Percentiles rank a stretch among this genome's conserved stretches.
Conservation (phyloP, 371 early-diverging fungal genomes). For the Circinella umbellata region DNA sequence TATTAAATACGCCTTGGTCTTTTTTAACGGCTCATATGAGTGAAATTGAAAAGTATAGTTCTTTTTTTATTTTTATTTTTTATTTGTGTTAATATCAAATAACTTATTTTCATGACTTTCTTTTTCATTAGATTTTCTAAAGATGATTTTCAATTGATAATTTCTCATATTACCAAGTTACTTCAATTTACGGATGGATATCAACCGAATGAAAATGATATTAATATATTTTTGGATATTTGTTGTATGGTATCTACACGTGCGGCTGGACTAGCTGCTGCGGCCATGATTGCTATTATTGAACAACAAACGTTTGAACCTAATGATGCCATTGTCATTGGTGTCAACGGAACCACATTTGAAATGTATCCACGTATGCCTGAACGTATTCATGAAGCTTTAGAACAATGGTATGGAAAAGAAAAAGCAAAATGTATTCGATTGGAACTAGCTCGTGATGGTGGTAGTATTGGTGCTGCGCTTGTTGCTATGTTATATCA, state of each 20-base stretch:
- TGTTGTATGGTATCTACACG: constrained; percentile 34
- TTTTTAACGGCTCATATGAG: constrained; percentile 80
- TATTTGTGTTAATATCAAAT: not conserved
- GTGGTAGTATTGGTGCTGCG: constrained; percentile 51
- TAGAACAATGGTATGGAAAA: constrained; percentile 37
- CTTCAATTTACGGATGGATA: constrained; percentile 1
- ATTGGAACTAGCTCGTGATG: constrained; percentile 45
- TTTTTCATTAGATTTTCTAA: not conserved
- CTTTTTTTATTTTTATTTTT: no score
- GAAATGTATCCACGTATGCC: constrained; percentile 48
- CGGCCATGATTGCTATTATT: constrained; percentile 41
- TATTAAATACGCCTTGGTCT: constrained; percentile 60
- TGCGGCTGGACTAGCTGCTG: constrained; percentile 35
- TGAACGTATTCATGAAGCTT: constrained; percentile 36
- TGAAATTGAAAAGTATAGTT: constrained; percentile 36
- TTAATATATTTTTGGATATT: constrained; percentile 31
- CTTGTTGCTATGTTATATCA: constrained; percentile 46
- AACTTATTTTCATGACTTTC: not conserved
- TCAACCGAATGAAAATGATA: constrained; percentile 30
- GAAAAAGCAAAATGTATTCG: constrained; percentile 29
- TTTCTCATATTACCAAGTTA: not conserved
- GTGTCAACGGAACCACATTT: constrained; percentile 43
- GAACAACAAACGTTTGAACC: constrained; percentile 36
- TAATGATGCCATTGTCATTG: constrained; percentile 31
- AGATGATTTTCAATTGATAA: not conserved